These are phyloP conservation scores for Acanthamoeba sp. DNA, from an alignment of 208 protist genomes.

Conservation along the genomic window DNA sequence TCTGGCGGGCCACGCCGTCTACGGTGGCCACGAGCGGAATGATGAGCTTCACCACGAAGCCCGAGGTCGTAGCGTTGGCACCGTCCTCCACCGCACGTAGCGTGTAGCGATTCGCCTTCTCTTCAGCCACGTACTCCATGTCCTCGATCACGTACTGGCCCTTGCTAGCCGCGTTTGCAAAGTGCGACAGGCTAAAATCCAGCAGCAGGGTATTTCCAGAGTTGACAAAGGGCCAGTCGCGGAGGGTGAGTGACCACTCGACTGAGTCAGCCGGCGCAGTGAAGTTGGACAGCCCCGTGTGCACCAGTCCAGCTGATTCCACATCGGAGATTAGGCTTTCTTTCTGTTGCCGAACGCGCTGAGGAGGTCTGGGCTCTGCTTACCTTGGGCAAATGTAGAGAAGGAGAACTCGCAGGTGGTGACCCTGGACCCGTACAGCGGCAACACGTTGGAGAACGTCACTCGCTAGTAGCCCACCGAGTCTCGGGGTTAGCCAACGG, in stretches of 20 bases:
- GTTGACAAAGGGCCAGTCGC: not conserved
- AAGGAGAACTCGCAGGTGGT: too few relatives aligned
- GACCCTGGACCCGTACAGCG: too few relatives aligned
- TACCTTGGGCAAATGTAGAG: too few relatives aligned
- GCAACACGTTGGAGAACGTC: too few relatives aligned
- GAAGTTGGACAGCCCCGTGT: slow-evolving; percentile 23
- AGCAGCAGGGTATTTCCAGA: slow-evolving; percentile 1
- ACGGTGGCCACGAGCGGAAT: not conserved
- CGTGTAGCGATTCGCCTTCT: not conserved
- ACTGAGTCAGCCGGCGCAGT: not conserved
- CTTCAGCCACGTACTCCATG: not conserved
- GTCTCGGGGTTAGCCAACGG: too few relatives aligned
- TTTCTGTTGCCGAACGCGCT: too few relatives aligned
- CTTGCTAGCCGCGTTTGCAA: not conserved
- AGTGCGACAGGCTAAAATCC: not conserved
- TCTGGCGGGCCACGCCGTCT: not conserved
- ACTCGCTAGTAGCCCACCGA: too few relatives aligned
- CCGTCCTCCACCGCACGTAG: not conserved
- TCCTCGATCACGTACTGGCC: not conserved
- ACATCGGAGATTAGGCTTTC: too few relatives aligned
- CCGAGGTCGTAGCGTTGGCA: not conserved
- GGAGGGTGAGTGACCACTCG: not conserved
- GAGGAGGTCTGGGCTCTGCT: too few relatives aligned
- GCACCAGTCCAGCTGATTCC: not conserved
- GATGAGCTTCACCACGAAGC: not conserved